Conservation (phyloP, 2,329 filamentous ascomycete genomes). For the Anthostomella pinea region DNA sequence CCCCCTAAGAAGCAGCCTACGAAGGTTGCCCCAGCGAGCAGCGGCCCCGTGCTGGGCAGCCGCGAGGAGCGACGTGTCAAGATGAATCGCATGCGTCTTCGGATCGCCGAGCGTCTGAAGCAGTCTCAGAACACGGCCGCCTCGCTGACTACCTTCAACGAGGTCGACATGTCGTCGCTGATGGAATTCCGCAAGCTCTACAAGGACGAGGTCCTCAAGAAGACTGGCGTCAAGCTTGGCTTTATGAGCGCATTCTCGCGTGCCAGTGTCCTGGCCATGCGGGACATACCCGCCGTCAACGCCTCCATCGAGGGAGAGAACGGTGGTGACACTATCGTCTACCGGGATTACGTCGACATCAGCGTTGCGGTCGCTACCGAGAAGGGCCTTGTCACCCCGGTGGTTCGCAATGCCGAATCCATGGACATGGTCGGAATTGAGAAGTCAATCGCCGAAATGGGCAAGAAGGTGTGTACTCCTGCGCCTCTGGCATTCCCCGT, state of each 20-base stretch:
- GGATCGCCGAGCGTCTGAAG: constrained; percentile 96
- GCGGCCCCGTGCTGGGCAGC: constrained; percentile 56
- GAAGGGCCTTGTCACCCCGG: constrained; percentile 94
- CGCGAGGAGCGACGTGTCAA: constrained; percentile 93
- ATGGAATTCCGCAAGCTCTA: constrained; percentile 98
- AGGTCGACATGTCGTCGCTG: constrained; percentile 96
- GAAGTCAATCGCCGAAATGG: constrained; percentile 85
- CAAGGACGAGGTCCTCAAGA: constrained; percentile 95
- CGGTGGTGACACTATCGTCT: constrained; percentile 95
- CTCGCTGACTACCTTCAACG: constrained; percentile 96
- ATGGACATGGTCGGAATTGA: constrained; percentile 90
- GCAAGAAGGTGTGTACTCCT: constrained; percentile 72
- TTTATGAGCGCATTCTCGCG: constrained; percentile 98
- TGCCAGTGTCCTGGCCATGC: constrained; percentile 87
- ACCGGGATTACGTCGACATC: constrained; percentile 96
- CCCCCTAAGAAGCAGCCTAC: constrained; percentile 36
- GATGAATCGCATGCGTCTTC: constrained; percentile 99
- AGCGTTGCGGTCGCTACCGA: constrained; percentile 96
- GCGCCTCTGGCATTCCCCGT: background rate
- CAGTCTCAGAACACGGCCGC: constrained; percentile 98
- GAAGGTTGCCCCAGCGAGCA: constrained; percentile 38
- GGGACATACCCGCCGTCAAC: constrained; percentile 90
- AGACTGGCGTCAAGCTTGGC: constrained; percentile 95
- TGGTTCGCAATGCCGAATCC: constrained; percentile 88
- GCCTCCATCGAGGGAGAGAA: constrained; percentile 95